phyloP scores from a whole-genome alignment of 805 yeast genomes.

The Starmerella khaoyaiensis region DNA sequence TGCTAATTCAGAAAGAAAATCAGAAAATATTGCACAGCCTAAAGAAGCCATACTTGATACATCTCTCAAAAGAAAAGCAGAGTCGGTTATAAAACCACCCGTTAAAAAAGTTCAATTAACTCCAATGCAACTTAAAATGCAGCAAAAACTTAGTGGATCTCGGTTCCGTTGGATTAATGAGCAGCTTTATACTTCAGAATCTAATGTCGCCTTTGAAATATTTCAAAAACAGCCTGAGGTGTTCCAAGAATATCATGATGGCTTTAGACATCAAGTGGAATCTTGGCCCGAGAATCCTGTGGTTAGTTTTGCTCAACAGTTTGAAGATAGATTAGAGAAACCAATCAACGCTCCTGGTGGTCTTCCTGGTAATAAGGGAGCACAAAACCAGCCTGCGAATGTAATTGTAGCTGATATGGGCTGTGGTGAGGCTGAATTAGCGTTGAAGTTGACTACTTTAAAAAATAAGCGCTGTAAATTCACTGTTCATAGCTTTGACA shows the following conservation, averaged over 20 bases:
- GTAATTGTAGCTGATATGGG: slow-evolving; percentile 96
- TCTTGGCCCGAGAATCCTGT: slow-evolving; percentile 99
- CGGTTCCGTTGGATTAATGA: slow-evolving; percentile 97
- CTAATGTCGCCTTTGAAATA: slow-evolving; percentile 60
- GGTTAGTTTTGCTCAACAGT: slow-evolving; percentile 67
- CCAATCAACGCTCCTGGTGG: slow-evolving; percentile 95
- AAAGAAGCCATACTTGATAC: slow-evolving; percentile 6
- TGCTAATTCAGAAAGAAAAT: not conserved
- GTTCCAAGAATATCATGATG: slow-evolving; percentile 89
- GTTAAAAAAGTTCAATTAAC: slow-evolving; percentile 38
- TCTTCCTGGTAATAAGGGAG: slow-evolving; percentile 47
- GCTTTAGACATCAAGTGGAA: slow-evolving; percentile 88
- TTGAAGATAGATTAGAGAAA: slow-evolving; percentile 37
- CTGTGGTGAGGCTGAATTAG: slow-evolving; percentile 92
- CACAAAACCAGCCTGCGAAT: slow-evolving; percentile 30
- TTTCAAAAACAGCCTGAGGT: slow-evolving; percentile 72
- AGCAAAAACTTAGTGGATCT: slow-evolving; percentile 86
- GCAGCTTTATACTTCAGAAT: slow-evolving; percentile 77
- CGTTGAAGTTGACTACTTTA: slow-evolving; percentile 31
- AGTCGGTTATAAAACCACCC: not conserved
- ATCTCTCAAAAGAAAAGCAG: not conserved
- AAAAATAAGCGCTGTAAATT: slow-evolving; percentile 30
- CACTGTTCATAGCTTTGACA: slow-evolving; percentile 77
- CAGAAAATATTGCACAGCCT: not conserved
- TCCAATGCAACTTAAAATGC: slow-evolving; percentile 88